Conservation (phyloP, 2,329 filamentous ascomycete genomes). For the Eurotiales sp. region DNA sequence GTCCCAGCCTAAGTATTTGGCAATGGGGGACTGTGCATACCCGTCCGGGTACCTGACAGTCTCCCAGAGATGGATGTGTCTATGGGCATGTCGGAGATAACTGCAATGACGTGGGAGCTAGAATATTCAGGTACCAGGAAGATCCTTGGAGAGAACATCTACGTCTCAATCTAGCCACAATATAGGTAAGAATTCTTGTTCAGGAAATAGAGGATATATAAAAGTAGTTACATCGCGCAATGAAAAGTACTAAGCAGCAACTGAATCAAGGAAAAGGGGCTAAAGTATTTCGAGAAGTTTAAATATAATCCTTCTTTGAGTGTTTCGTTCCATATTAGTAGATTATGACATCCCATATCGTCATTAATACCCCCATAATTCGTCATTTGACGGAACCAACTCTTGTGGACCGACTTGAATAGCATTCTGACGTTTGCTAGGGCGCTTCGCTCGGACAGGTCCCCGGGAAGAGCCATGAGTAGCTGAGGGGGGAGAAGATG, state of each 20-base stretch:
- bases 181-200: too few species aligned
- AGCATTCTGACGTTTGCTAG: too few species aligned
- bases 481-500: slow-evolving; percentile 5
- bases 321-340: background rate
- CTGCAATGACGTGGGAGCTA: background rate
- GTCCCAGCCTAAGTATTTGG: too few species aligned
- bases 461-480: slow-evolving; percentile 7
- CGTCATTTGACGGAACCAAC: slow-evolving; percentile 38
- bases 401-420: slow-evolving; percentile 20
- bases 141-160: too few species aligned
- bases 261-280: background rate
- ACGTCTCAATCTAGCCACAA: too few species aligned
- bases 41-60: slow-evolving; percentile 5
- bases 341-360: background rate
- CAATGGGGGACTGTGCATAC: background rate
- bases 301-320: background rate
- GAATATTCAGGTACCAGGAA: too few species aligned
- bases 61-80: background rate
- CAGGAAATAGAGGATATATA: background rate
- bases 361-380: slow-evolving; percentile 32
- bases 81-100: background rate
- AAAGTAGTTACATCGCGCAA: background rate
- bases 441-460: too few species aligned
- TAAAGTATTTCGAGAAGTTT: background rate
- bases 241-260: background rate